Conservation (phyloP, 2,329 filamentous ascomycete genomes). For the Exophiala sp. region DNA sequence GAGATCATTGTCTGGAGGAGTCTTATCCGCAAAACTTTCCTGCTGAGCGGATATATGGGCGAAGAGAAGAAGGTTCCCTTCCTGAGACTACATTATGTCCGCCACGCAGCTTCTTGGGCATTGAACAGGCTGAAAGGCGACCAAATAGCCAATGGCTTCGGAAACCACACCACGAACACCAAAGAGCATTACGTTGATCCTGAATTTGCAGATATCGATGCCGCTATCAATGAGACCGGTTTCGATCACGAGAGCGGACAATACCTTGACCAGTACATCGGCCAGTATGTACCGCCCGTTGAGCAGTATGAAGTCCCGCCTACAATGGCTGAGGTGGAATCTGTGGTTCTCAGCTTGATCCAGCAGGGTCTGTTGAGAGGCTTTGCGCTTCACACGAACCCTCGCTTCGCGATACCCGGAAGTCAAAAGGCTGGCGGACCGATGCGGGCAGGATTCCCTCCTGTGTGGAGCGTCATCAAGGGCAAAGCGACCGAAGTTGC, state of each 20-base stretch:
- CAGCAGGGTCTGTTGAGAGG: slow-evolving; percentile 76
- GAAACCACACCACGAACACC: slow-evolving; percentile 26
- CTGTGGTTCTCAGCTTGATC: slow-evolving; percentile 67
- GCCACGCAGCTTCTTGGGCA: slow-evolving; percentile 54
- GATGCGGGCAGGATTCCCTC: slow-evolving; percentile 67
- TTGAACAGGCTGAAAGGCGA: slow-evolving; percentile 25
- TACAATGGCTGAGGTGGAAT: slow-evolving; percentile 64
- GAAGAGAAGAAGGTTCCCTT: slow-evolving; percentile 62
- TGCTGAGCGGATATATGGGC: slow-evolving; percentile 64
- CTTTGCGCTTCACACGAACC: slow-evolving; percentile 71
- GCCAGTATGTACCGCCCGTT: slow-evolving; percentile 10
- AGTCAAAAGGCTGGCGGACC: slow-evolving; percentile 56
- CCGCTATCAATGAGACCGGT: slow-evolving; percentile 26
- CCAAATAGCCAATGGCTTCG: slow-evolving; percentile 20
- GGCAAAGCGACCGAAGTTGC: slow-evolving; percentile 53
- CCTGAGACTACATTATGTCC: slow-evolving; percentile 64
- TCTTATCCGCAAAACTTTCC: slow-evolving; percentile 69
- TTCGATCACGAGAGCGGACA: slow-evolving; percentile 21
- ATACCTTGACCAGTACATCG: slow-evolving; percentile 22
- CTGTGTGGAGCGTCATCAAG: slow-evolving; percentile 62
- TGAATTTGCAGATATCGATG: slow-evolving; percentile 40
- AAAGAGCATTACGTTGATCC: slow-evolving; percentile 22
- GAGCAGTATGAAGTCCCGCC: slow-evolving; percentile 12
- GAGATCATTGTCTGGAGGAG: slow-evolving; percentile 80
- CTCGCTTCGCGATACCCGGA: slow-evolving; percentile 77